Percentiles rank a stretch among this genome's conserved stretches.
Evolutionary conservation across 2,329 filamentous ascomycete species (phyloP).

Genomic region (Talaromyces sp.): DNA sequence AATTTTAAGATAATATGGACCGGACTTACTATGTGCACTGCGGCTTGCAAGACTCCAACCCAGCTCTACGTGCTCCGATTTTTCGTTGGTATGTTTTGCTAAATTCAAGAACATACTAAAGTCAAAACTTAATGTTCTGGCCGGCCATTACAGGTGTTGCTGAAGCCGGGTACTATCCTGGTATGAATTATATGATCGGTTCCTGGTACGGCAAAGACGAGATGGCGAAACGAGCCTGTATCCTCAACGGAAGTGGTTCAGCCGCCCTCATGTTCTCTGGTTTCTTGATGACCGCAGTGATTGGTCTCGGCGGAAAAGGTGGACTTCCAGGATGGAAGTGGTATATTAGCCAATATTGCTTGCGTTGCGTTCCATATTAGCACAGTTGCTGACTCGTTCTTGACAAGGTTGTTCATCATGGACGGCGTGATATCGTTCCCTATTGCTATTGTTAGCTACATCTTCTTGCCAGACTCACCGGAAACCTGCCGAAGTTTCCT

Average conservation of each 20-base stretch:
- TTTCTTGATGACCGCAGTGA: constrained; percentile 55
- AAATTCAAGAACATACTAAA: not conserved
- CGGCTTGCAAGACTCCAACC: constrained; percentile 41
- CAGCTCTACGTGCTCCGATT: constrained; percentile 51
- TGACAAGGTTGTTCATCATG: too few species aligned
- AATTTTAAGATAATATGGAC: constrained; percentile 44
- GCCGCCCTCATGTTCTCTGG: constrained; percentile 47
- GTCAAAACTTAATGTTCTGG: too few species aligned
- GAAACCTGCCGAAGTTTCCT: too few species aligned
- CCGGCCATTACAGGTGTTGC: too few species aligned
- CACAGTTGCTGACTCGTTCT: too few species aligned
- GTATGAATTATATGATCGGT: too few species aligned
- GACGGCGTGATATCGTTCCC: too few species aligned
- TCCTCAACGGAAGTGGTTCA: constrained; percentile 50
- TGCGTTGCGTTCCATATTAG: too few species aligned
- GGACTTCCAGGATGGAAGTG: too few species aligned
- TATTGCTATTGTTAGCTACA: too few species aligned
- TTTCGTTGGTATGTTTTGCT: constrained; percentile 42
- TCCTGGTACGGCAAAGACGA: constrained; percentile 33
- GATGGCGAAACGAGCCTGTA: constrained; percentile 51
- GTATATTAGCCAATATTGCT: too few species aligned
- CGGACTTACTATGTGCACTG: constrained; percentile 46
- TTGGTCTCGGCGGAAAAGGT: constrained; percentile 34
- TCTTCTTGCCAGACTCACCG: too few species aligned
- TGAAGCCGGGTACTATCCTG: constrained; percentile 48